Percentiles rank a stretch among this genome's conserved stretches.
These are phyloP conservation scores for Amanita molliuscula DNA, from an alignment of 768 basidiomycete genomes.

Conservation along the genomic window DNA sequence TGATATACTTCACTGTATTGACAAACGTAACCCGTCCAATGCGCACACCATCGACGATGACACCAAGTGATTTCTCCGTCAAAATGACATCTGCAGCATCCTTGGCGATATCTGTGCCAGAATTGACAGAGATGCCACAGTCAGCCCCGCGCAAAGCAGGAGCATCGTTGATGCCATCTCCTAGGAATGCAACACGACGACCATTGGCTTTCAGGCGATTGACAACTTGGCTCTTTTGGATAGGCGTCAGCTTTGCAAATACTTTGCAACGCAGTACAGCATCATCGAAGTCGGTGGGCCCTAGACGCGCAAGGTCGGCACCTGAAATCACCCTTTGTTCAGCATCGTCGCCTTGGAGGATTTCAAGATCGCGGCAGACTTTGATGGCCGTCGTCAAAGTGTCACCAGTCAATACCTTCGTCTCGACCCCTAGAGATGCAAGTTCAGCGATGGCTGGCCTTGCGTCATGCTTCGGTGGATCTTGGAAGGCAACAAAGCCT, in stretches of 20 bases:
- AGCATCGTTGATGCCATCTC: conserved; percentile 1
- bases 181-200: conserved; percentile 3
- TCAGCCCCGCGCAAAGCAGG: conserved; percentile 8
- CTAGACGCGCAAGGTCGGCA: conserved; percentile 15
- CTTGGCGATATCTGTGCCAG: conserved; percentile 21
- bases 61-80: conserved; percentile 23
- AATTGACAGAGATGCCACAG: conserved; percentile 11
- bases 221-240: conserved; percentile 7
- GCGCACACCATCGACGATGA: conserved; percentile 19
- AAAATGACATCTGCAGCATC: conserved; percentile 26
- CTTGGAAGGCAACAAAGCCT: conserved; percentile 1
- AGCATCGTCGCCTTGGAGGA: conserved; percentile 11
- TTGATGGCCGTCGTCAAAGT: conserved; percentile 24
- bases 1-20: conserved; percentile 26
- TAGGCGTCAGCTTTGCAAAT: conserved; percentile 6
- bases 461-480: background rate
- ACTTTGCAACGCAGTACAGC: conserved; percentile 2
- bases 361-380: conserved; percentile 25
- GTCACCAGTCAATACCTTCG: conserved; percentile 24
- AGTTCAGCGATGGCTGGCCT: background rate
- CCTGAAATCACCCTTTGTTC: background rate
- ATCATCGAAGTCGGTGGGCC: background rate
- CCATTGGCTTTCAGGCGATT: background rate
- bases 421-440: background rate
- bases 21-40: conserved; percentile 16